phyloP scores from a whole-genome alignment of 2,329 filamentous ascomycete genomes.

The Didymella pomorum region DNA sequence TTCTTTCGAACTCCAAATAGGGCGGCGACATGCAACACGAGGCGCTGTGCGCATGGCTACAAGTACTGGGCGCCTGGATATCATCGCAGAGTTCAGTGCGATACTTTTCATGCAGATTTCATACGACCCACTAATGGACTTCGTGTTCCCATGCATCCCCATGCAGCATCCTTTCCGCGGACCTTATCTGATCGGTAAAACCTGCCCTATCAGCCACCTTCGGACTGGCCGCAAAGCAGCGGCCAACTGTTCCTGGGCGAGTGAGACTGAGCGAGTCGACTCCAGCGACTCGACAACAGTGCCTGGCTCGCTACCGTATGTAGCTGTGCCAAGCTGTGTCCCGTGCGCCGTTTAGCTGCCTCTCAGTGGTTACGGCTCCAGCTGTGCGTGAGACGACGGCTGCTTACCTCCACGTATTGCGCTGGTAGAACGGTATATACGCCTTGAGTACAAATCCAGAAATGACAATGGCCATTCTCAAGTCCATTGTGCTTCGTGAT shows the following conservation, averaged over 20 bases:
- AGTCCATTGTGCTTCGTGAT: background rate
- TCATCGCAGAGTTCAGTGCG: background rate
- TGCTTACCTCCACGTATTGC: conserved; percentile 3
- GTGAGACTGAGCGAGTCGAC: background rate
- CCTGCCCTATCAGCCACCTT: background rate
- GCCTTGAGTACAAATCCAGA: background rate
- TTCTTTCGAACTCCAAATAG: background rate
- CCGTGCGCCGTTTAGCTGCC: background rate
- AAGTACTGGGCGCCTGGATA: background rate
- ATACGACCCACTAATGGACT: background rate
- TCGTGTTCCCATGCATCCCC: background rate
- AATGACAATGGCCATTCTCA: background rate
- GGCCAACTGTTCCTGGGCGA: background rate
- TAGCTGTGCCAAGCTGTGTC: background rate
- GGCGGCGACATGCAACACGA: background rate
- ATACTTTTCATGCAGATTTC: background rate
- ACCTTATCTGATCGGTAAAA: conserved; percentile 1
- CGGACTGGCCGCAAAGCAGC: background rate
- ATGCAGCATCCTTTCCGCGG: background rate
- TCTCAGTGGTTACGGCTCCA: background rate
- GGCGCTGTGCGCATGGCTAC: background rate
- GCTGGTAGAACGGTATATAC: background rate
- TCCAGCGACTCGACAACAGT: background rate
- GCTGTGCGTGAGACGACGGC: conserved; percentile 1
- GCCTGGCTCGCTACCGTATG: background rate